Percentiles rank a stretch among this genome's conserved stretches.
phyloP scores from a whole-genome alignment of 768 basidiomycete species.

The Mycena kentingensis region DNA sequence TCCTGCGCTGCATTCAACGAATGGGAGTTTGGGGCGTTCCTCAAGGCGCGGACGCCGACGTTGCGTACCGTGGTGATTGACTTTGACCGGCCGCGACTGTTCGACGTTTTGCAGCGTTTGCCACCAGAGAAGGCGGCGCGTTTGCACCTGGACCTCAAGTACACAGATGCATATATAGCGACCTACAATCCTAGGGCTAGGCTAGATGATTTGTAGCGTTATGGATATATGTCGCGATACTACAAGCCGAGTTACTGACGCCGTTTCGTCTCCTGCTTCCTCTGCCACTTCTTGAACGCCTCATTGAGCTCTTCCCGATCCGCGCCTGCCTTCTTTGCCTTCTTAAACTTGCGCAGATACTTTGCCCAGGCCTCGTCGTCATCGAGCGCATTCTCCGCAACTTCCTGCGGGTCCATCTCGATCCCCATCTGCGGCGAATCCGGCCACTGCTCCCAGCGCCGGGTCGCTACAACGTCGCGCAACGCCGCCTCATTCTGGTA shows the following conservation, averaged over 20 bases:
- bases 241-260: too few species aligned
- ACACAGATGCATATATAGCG: not conserved
- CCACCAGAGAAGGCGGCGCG: not conserved
- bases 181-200: not conserved
- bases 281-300: not conserved
- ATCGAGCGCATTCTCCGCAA: conserved; percentile 7
- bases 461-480: conserved; percentile 9
- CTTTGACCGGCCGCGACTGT: not conserved
- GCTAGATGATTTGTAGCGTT: not conserved
- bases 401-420: conserved; percentile 31
- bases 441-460: conserved; percentile 28
- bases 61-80: not conserved
- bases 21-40: not conserved
- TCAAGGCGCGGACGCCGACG: not conserved
- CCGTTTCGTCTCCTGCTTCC: not conserved
- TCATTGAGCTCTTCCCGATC: conserved; percentile 2
- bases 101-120: not conserved
- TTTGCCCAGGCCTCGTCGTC: conserved; percentile 26
- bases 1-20: not conserved
- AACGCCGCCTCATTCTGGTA: conserved; percentile 12
- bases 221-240: too few species aligned
- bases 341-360: conserved; percentile 32
- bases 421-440: conserved; percentile 24
- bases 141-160: not conserved
- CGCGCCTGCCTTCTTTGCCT: conserved; percentile 26